Percentiles rank a stretch among this genome's conserved stretches.
phyloP scores from a whole-genome alignment of 352 stramenopile species.

The Nothophytophthora sp. region DNA sequence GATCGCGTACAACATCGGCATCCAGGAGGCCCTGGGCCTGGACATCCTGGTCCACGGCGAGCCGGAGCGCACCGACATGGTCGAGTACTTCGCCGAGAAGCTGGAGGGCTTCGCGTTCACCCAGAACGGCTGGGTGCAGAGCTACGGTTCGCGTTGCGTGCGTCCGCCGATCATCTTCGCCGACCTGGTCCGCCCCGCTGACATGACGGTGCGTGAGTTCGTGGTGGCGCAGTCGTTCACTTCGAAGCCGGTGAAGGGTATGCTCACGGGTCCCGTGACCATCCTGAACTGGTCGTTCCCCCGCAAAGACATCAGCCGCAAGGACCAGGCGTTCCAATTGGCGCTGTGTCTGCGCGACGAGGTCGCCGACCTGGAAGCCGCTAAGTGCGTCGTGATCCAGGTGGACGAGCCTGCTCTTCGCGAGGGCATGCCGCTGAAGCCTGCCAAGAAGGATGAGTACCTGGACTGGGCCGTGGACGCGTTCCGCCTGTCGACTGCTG shows the following conservation, averaged over 20 bases:
- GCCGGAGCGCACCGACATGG: slow-evolving; percentile 94
- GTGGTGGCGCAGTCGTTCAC: slow-evolving; percentile 90
- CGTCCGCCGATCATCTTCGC: slow-evolving; percentile 92
- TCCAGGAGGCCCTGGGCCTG: slow-evolving; percentile 91
- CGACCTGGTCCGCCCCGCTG: slow-evolving; percentile 77
- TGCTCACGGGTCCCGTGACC: slow-evolving; percentile 93
- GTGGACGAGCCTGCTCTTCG: slow-evolving; percentile 93
- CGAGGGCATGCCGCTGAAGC: slow-evolving; percentile 91
- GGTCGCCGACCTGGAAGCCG: slow-evolving; percentile 88
- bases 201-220: slow-evolving; percentile 93
- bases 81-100: slow-evolving; percentile 95
- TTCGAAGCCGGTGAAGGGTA: slow-evolving; percentile 92
- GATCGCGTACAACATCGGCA: slow-evolving; percentile 91
- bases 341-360: slow-evolving; percentile 90
- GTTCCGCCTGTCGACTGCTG: slow-evolving; percentile 88
- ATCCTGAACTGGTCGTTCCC: slow-evolving; percentile 97
- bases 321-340: slow-evolving; percentile 91
- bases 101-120: slow-evolving; percentile 93
- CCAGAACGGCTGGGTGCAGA: slow-evolving; percentile 94
- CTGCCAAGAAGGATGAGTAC: slow-evolving; percentile 84
- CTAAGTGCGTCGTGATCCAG: slow-evolving; percentile 90
- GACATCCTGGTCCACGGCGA: slow-evolving; percentile 95
- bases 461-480: slow-evolving; percentile 78
- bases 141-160: slow-evolving; percentile 92
- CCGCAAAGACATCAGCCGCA: slow-evolving; percentile 89